Evolutionary conservation across 495 filamentous ascomycete species (phyloP).

Genomic region (Penicillium arizonense): DNA sequence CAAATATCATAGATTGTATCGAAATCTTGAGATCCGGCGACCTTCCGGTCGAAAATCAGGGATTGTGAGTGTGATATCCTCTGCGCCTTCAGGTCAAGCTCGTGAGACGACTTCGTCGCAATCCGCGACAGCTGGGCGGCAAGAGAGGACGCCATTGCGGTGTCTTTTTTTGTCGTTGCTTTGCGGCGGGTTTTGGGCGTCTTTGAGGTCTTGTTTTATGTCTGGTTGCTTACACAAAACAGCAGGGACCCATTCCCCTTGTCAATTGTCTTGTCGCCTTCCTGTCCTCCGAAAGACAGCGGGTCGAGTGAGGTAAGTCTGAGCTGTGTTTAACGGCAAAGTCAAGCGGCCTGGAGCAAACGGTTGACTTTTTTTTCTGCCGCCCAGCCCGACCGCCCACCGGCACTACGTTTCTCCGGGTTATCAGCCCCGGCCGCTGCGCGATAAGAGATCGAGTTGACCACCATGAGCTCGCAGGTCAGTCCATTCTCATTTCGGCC

Average conservation of each 20-base stretch:
- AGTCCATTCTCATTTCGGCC: constrained; percentile 3
- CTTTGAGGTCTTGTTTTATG: not conserved
- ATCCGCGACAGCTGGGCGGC: constrained; percentile 79
- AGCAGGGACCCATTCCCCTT: constrained; percentile 23
- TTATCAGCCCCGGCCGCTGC: constrained; percentile 4
- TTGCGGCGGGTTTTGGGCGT: not conserved
- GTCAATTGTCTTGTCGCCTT: not conserved
- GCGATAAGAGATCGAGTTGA: constrained; percentile 14
- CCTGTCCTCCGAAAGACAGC: not conserved
- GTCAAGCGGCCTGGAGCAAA: not conserved
- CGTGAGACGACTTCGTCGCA: constrained; percentile 70
- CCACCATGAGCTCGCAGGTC: constrained; percentile 42
- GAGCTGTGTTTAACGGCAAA: not conserved
- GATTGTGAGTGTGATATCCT: constrained; percentile 87
- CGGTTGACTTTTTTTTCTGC: constrained; percentile 17
- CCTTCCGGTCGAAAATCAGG: constrained; percentile 78
- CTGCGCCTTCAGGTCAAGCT: constrained; percentile 85
- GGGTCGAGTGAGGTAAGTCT: constrained; percentile 3
- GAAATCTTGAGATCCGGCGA: constrained; percentile 82
- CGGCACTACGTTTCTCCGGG: constrained; percentile 6
- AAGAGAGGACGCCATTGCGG: constrained; percentile 73
- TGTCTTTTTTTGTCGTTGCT: constrained; percentile 1
- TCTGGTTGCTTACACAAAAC: constrained; percentile 13
- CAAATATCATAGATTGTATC: constrained; percentile 85
- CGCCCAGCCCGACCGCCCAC: not conserved